phyloP scores from a whole-genome alignment of 345 rosid genomes.

The Chamaenerion angustifolium region DNA sequence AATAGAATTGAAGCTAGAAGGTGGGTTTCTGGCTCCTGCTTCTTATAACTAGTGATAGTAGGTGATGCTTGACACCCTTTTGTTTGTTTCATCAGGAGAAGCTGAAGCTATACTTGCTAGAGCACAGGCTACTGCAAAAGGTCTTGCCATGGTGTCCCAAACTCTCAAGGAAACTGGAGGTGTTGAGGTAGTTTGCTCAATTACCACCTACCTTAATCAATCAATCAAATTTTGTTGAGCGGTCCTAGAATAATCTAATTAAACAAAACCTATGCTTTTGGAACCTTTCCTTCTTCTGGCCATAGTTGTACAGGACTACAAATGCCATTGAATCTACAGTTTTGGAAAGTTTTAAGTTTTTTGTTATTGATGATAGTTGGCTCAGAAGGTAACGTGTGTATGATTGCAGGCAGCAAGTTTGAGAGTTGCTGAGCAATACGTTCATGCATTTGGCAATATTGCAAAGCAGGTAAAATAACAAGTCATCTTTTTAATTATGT shows the following conservation, averaged over 20 bases:
- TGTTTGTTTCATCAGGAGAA: constrained; percentile 45
- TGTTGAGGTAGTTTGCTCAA: constrained; percentile 49
- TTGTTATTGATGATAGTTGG: too few relatives aligned
- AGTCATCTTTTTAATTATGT: background rate
- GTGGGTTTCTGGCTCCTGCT: too few relatives aligned
- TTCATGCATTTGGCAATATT: constrained; percentile 70
- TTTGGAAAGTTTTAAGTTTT: too few relatives aligned
- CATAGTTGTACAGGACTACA: too few relatives aligned
- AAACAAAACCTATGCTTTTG: too few relatives aligned
- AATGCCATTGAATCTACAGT: too few relatives aligned
- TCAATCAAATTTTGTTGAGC: background rate
- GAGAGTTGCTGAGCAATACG: constrained; percentile 74
- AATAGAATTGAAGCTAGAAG: too few relatives aligned
- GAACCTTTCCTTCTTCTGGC: too few relatives aligned
- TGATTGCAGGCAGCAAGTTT: constrained; percentile 72
- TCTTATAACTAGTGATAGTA: too few relatives aligned
- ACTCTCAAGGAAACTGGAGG: constrained; percentile 71
- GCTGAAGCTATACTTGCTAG: constrained; percentile 82
- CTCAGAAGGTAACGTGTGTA: too few relatives aligned
- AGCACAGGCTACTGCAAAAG: constrained; percentile 76
- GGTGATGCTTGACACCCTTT: too few relatives aligned
- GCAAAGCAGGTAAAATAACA: constrained; percentile 60
- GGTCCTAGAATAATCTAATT: background rate
- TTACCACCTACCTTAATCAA: background rate
- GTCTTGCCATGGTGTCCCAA: constrained; percentile 50